Percentiles rank a stretch among this genome's conserved stretches.
Conservation (phyloP, 2,329 filamentous ascomycete species). For the Rhinocladiella mackenziei region DNA sequence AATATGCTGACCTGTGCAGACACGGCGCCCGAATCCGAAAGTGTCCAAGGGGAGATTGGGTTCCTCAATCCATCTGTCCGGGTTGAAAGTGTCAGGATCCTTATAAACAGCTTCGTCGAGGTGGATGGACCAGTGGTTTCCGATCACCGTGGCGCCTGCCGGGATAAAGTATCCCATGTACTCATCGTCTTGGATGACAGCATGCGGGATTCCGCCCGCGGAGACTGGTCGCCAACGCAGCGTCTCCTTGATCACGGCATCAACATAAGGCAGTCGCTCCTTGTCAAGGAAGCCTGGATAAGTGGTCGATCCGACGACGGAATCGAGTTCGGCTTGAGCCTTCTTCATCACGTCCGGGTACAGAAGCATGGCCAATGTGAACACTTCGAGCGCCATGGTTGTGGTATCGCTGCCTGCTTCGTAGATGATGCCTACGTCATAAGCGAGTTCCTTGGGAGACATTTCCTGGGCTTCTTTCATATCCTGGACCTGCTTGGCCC, state of each 20-base stretch:
- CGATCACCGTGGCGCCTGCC: conserved; percentile 45
- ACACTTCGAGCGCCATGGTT: conserved; percentile 46
- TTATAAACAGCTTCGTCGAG: conserved; percentile 41
- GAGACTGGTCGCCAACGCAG: conserved; percentile 42
- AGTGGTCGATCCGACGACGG: conserved; percentile 34
- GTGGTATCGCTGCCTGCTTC: conserved; percentile 37
- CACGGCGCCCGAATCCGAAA: conserved; percentile 54
- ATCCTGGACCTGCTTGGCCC: conserved; percentile 22
- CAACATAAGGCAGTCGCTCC: conserved; percentile 32
- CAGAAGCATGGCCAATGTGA: conserved; percentile 49
- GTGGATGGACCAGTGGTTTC: conserved; percentile 46
- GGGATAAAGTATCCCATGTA: conserved; percentile 51
- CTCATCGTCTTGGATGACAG: conserved; percentile 46
- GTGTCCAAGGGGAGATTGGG: conserved; percentile 47
- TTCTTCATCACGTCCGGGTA: conserved; percentile 44
- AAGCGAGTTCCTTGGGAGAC: conserved; percentile 42
- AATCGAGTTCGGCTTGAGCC: conserved; percentile 44
- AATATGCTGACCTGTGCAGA: conserved; percentile 39
- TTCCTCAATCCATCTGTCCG: conserved; percentile 31
- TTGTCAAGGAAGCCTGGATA: conserved; percentile 34
- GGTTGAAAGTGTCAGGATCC: conserved; percentile 40
- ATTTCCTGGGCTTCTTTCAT: conserved; percentile 41
- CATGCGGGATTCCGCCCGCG: conserved; percentile 32
- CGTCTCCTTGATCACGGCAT: conserved; percentile 34
- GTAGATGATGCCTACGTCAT: conserved; percentile 39